Conservation (phyloP, 139 green algal genomes). For the Chlamydomonas sp. region DNA sequence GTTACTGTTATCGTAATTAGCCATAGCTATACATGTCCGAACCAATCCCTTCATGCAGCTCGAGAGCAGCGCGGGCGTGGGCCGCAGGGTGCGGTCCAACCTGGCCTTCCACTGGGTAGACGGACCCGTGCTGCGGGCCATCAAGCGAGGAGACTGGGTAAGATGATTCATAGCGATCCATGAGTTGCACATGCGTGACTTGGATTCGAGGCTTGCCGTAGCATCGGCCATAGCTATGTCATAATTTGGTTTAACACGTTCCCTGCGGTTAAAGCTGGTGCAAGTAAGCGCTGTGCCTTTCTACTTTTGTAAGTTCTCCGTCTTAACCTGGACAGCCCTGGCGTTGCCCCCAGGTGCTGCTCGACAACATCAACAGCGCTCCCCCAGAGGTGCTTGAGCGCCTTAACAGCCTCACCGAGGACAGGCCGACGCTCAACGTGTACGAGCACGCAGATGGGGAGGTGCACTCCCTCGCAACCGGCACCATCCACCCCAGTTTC, state of each 20-base stretch:
- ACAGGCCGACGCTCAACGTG: conserved; percentile 42
- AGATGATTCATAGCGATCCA: neutral
- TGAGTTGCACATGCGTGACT: neutral
- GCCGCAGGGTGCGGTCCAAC: neutral
- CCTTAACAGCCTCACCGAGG: conserved; percentile 52
- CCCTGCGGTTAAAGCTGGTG: too few relatives aligned
- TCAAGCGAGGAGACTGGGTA: conserved; percentile 40
- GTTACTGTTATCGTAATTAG: too few relatives aligned
- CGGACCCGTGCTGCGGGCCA: conserved; percentile 23
- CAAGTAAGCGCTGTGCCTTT: too few relatives aligned
- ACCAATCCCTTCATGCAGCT: neutral
- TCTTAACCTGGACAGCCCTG: too few relatives aligned
- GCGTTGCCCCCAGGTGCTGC: conserved; percentile 35
- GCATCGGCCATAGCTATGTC: too few relatives aligned
- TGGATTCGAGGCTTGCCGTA: too few relatives aligned
- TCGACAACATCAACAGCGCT: conserved; percentile 58
- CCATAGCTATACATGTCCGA: too few relatives aligned
- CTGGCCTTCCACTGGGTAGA: conserved; percentile 42
- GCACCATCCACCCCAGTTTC: conserved; percentile 38
- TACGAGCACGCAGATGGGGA: conserved; percentile 52
- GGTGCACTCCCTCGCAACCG: neutral
- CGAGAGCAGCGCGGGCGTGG: neutral
- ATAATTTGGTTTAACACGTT: too few relatives aligned
- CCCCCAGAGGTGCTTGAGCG: conserved; percentile 53
- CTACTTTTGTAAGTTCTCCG: too few relatives aligned